These are phyloP conservation scores for Fagopyrum tataricum DNA, from an alignment of 148 eudicot genomes.

Conservation along the genomic window DNA sequence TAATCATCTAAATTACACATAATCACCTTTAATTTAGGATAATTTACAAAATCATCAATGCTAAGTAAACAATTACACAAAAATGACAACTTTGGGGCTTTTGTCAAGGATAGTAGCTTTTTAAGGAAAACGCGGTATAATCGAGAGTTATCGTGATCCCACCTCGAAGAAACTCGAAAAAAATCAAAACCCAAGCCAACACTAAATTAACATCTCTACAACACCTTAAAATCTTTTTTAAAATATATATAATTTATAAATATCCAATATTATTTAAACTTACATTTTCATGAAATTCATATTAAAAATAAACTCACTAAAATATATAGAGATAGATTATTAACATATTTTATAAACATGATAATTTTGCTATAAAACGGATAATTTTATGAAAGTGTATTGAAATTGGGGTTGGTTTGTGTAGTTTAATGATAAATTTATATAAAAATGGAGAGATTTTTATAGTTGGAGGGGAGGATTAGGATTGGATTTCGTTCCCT, in stretches of 20 bases:
- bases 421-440: neutral
- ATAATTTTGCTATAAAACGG: neutral
- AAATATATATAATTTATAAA: no score
- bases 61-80: neutral
- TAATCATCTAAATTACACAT: neutral
- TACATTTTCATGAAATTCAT: no score
- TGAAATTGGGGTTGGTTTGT: neutral
- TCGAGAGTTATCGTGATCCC: no score
- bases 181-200: no score
- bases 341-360: no score
- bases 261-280: no score
- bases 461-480: neutral
- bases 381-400: neutral
- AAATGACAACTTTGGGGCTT: neutral
- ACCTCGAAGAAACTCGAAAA: no score
- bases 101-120: neutral
- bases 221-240: no score
- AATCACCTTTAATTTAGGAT: neutral
- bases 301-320: neutral
- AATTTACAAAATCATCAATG: neutral
- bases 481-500: neutral
- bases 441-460: neutral
- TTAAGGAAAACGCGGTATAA: neutral
- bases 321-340: no score
- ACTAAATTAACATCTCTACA: no score